phyloP scores from a whole-genome alignment of 2,329 filamentous ascomycete species.

The Beauveria rudraprayagi region DNA sequence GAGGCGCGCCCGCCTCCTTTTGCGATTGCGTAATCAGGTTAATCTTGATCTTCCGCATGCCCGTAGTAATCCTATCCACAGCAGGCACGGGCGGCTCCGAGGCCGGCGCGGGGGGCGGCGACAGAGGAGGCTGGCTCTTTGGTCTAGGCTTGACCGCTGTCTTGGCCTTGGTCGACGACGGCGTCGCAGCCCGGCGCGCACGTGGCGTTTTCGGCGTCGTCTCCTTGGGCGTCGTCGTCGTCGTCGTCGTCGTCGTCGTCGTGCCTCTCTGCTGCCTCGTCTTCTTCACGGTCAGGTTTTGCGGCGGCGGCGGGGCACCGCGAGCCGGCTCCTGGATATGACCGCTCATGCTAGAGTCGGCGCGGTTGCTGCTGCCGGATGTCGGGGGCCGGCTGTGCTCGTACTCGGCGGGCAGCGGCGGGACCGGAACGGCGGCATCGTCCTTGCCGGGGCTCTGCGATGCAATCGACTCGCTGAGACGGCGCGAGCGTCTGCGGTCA shows the following conservation, averaged over 20 bases:
- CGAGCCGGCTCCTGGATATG: conserved; percentile 28
- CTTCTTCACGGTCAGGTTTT: conserved; percentile 49
- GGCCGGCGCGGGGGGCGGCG: not conserved
- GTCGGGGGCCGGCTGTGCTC: conserved; percentile 9
- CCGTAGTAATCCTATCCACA: conserved; percentile 46
- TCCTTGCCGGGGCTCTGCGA: conserved; percentile 20
- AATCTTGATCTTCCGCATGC: conserved; percentile 57
- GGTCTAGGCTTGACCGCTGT: conserved; percentile 12
- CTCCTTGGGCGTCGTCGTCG: conserved; percentile 27
- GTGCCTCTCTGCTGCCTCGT: conserved; percentile 40
- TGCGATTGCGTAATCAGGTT: conserved; percentile 52
- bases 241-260: not conserved
- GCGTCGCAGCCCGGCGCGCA: conserved; percentile 4
- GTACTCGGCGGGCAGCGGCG: conserved; percentile 13
- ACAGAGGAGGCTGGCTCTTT: not conserved
- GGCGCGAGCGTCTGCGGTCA: conserved; percentile 24
- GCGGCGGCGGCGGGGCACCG: not conserved
- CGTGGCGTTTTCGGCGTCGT: conserved; percentile 17
- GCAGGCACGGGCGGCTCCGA: conserved; percentile 4
- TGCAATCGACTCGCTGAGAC: conserved; percentile 41
- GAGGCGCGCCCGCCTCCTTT: conserved; percentile 35
- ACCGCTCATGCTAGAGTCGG: conserved; percentile 34
- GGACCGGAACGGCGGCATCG: conserved; percentile 11
- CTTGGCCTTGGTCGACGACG: conserved; percentile 12
- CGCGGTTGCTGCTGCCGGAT: conserved; percentile 22